Evolutionary conservation across 106 monocot genomes (phyloP).

Genomic region (Dendrobium catenatum): DNA sequence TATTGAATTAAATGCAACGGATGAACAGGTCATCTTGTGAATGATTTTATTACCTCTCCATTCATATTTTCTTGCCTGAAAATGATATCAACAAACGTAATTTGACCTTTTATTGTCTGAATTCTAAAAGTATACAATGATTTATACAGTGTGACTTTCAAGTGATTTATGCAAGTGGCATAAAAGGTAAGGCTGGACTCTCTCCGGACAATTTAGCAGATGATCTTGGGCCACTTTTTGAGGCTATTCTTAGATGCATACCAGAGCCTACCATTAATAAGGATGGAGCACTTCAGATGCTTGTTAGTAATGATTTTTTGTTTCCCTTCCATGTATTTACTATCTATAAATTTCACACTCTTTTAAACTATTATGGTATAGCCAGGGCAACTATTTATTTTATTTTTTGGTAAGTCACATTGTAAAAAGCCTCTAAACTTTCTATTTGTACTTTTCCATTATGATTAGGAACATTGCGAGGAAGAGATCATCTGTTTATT

Average conservation of each 20-base stretch:
- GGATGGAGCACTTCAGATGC: constrained; percentile 89
- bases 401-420: not conserved
- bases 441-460: not conserved
- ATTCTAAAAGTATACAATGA: constrained; percentile 1
- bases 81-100: not conserved
- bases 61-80: not conserved
- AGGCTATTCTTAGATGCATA: constrained; percentile 95
- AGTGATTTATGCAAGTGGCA: constrained; percentile 95
- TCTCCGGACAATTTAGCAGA: constrained; percentile 81
- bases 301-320: constrained; percentile 44
- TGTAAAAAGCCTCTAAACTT: not conserved
- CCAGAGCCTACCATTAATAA: constrained; percentile 86
- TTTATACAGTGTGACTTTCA: constrained; percentile 93
- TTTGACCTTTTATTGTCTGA: not conserved
- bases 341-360: not conserved
- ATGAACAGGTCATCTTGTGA: constrained; percentile 73
- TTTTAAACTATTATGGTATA: not conserved
- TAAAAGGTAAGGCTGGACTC: constrained; percentile 89
- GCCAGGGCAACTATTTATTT: not conserved
- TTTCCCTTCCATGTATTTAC: not conserved
- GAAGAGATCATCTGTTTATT: not conserved
- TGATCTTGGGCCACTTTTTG: constrained; percentile 97
- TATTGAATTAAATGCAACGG: constrained; percentile 97
- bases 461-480: not conserved
- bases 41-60: not conserved